phyloP scores from a whole-genome alignment of 805 yeast genomes.

The Myxozyma neotropica region DNA sequence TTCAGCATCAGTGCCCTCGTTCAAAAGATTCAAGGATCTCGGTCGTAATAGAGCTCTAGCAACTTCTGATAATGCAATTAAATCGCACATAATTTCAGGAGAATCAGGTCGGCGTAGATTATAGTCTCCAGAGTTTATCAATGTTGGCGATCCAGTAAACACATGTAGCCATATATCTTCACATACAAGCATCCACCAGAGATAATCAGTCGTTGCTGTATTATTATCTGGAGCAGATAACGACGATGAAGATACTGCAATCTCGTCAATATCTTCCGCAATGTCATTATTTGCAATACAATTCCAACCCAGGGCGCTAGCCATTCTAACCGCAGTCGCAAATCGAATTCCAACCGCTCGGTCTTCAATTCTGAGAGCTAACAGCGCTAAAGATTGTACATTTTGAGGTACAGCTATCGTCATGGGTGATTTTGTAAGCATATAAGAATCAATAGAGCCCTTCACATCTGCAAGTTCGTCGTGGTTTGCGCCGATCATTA shows the following conservation, averaged over 20 bases:
- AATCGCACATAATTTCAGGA: slow-evolving; percentile 17
- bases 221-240: neutral
- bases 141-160: slow-evolving; percentile 18
- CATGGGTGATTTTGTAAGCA: slow-evolving; percentile 18
- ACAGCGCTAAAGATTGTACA: slow-evolving; percentile 22
- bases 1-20: slow-evolving; percentile 3
- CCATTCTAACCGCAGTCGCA: slow-evolving; percentile 23
- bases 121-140: slow-evolving; percentile 13
- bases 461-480: slow-evolving; percentile 5
- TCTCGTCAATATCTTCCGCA: neutral
- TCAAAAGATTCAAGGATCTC: slow-evolving; percentile 3
- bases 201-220: slow-evolving; percentile 14
- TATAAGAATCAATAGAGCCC: slow-evolving; percentile 16
- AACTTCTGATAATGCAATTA: slow-evolving; percentile 11
- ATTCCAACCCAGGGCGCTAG: slow-evolving; percentile 22
- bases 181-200: slow-evolving; percentile 25
- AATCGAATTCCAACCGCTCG: slow-evolving; percentile 13
- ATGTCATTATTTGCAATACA: neutral
- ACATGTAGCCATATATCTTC: slow-evolving; percentile 24
- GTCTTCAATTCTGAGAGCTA: slow-evolving; percentile 21
- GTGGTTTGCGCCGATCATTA: slow-evolving; percentile 5
- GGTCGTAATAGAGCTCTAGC: slow-evolving; percentile 17
- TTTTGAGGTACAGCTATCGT: slow-evolving; percentile 21
- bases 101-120: slow-evolving; percentile 10
- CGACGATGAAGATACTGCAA: no score